Conservation (phyloP, 306 rosid genomes). For the Vigna nakashimae region DNA sequence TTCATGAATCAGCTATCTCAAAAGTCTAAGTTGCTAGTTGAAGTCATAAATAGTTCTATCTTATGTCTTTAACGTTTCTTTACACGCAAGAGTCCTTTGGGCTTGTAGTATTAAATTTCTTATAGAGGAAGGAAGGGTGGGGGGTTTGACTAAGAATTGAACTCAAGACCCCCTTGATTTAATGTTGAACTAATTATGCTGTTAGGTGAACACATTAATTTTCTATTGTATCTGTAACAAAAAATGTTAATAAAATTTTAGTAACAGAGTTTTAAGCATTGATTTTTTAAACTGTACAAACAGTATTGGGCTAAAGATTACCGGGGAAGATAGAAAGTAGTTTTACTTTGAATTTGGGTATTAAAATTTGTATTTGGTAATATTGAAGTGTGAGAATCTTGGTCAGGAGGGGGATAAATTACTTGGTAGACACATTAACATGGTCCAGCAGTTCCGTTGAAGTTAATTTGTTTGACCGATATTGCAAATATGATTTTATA, state of each 20-base stretch:
- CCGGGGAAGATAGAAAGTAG: background rate
- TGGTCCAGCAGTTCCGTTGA: background rate
- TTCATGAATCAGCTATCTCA: background rate
- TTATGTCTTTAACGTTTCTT: background rate
- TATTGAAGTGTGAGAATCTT: background rate
- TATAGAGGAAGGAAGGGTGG: too few relatives aligned
- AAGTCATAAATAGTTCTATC: background rate
- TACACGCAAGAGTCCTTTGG: background rate
- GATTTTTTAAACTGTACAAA: background rate
- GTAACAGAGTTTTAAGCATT: background rate
- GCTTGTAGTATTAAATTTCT: too few relatives aligned
- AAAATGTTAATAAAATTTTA: slow-evolving; percentile 6
- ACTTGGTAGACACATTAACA: background rate
- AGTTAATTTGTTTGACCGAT: background rate
- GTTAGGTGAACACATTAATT: background rate
- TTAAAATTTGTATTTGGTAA: slow-evolving; percentile 15
- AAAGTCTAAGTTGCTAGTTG: background rate
- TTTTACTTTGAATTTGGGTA: slow-evolving; percentile 11
- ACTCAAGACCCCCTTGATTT: background rate
- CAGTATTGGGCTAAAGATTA: background rate
- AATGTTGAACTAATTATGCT: background rate
- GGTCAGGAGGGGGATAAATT: background rate
- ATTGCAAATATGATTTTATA: slow-evolving; percentile 17
- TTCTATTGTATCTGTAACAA: background rate
- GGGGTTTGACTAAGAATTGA: too few relatives aligned